These are phyloP conservation scores for Limnomonas spitsbergensis DNA, from an alignment of 139 green algal species.

Conservation along the genomic window DNA sequence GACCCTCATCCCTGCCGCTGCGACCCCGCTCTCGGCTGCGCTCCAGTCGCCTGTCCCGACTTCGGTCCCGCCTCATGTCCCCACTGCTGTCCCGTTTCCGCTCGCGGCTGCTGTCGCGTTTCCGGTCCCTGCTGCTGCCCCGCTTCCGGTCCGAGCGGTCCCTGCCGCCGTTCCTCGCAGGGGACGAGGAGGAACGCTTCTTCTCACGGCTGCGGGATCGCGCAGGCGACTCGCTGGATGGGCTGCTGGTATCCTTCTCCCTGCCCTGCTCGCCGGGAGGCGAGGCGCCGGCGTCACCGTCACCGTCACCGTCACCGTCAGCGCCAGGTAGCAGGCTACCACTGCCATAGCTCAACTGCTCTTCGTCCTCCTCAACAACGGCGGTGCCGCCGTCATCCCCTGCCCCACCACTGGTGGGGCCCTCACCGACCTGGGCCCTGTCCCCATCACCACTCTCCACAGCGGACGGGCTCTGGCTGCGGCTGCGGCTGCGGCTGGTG, in stretches of 20 bases:
- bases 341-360: not conserved
- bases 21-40: not conserved
- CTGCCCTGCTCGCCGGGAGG: not conserved
- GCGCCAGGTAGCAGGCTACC: not conserved
- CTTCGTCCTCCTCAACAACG: not conserved
- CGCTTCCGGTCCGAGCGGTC: not conserved
- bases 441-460: too few species aligned
- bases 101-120: not conserved
- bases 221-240: too few species aligned
- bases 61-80: not conserved
- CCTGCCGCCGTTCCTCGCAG: not conserved
- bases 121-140: not conserved
- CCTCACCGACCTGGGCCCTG: not conserved
- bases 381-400: not conserved
- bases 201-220: not conserved
- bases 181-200: not conserved
- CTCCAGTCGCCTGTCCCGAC: too few species aligned
- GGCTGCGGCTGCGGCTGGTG: not conserved
- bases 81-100: not conserved
- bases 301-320: not conserved
- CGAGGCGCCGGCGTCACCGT: not conserved
- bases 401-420: not conserved
- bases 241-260: too few species aligned
- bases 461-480: too few species aligned
- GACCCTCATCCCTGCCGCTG: not conserved